Base-by-base conservation (phyloP, 2,329 filamentous ascomycete species). In the Colletotrichum tofieldiae region DNA sequence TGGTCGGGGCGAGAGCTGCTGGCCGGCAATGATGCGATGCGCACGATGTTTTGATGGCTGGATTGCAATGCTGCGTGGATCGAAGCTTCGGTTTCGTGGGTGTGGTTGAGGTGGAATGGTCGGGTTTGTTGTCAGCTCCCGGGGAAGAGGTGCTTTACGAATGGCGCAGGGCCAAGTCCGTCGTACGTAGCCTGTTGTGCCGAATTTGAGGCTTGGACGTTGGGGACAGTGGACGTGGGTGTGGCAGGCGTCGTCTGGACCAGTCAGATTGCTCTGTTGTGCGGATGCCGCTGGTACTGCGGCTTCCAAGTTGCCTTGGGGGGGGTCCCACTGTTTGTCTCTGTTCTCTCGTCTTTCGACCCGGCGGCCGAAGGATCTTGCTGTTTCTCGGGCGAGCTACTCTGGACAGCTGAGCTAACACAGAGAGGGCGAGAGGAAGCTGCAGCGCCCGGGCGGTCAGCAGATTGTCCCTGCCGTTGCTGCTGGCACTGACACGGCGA, bases 161-260 rank as follows among this genome's bases (percentile, higher is more conserved):
- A 41, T 14, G 35, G 54, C 54, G 54, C 51, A 49, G 29, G 52
- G 52, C 61, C 65, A 58, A 73, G 51, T 60, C 47, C 58, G 71
- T 73, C 71, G 71, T 73, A 73, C 71, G 67, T 73, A 73, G 71
- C 71, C 71, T 73, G 62, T 73, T 73, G 47, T 66, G 52, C 67
- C 71, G 67, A 71, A 56, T 62, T 71, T 45, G 71, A 73, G 67
- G 71, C 71, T 73, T 65, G 71, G 70, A 70, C 67, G 39, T 72
- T 56, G 67, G 55, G 58, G 29, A 58, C 58, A 45, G 68, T 52
- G 20, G 62, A 20, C 59, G 39, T 32, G 45, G 59, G 59, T 62
- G 59, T 62, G 59, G 45, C 43, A 62, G 59, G 59, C 26, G 41
- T 43, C 37, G 51, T 41, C 63, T 69, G 52, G 59, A 60, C 65